Percentiles rank a stretch among this genome's conserved stretches.
These are phyloP conservation scores for Margaritispora aquatica DNA, from an alignment of 495 filamentous ascomycete genomes.

Conservation along the genomic window DNA sequence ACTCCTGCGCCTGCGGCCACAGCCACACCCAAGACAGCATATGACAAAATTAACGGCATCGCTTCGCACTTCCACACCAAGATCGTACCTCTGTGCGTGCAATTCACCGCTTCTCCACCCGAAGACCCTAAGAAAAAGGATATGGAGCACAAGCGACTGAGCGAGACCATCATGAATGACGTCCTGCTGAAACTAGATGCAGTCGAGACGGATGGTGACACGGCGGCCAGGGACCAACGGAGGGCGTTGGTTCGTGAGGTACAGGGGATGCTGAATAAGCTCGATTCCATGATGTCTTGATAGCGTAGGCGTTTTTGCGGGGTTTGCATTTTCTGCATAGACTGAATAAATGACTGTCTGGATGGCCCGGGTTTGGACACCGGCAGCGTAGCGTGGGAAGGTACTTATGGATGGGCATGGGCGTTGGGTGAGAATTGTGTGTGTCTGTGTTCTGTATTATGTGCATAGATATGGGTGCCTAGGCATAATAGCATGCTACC, in stretches of 20 bases:
- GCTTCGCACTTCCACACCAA: slow-evolving; percentile 57
- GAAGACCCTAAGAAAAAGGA: slow-evolving; percentile 61
- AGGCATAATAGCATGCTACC: no score
- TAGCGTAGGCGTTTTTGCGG: neutral
- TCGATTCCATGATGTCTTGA: slow-evolving; percentile 43
- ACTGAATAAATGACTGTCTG: no score
- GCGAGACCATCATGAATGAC: slow-evolving; percentile 78
- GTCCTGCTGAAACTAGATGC: slow-evolving; percentile 80
- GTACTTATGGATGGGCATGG: no score
- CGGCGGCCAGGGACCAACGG: slow-evolving; percentile 55
- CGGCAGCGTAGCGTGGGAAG: no score
- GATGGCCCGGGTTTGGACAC: no score
- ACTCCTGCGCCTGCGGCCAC: slow-evolving; percentile 21
- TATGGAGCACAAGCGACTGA: slow-evolving; percentile 73
- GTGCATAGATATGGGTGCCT: no score
- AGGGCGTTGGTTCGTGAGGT: slow-evolving; percentile 72
- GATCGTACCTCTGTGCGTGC: slow-evolving; percentile 58
- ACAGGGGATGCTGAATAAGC: slow-evolving; percentile 53
- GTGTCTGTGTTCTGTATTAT: no score
- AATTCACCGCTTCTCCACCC: slow-evolving; percentile 62
- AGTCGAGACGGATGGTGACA: slow-evolving; percentile 67
- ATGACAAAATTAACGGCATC: slow-evolving; percentile 69
- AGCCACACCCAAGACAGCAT: slow-evolving; percentile 40
- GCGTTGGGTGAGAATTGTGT: no score
- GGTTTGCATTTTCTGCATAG: no score